Evolutionary conservation across 768 basidiomycete genomes (phyloP), one percentile per base, ranked within the genome.

Genomic region (Porphyrellus cyaneotinctus): DNA sequence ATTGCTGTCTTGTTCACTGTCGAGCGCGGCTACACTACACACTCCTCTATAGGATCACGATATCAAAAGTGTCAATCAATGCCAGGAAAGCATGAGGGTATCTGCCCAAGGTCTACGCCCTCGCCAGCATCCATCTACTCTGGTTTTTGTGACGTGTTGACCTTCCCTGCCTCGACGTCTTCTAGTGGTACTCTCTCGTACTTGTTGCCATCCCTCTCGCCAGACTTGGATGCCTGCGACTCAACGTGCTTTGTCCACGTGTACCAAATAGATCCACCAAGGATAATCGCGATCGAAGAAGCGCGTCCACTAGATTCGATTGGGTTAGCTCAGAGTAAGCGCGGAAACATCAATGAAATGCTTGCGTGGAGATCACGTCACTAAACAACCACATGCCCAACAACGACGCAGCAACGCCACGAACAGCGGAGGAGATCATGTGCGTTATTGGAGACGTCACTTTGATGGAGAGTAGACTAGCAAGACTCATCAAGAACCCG

Each of bases 361-460:
- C 87, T 66, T 68, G 88, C 91, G 72, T 76, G 5, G 89, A 87
- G 58, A 97, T 82, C 53, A 90, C 65, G 44, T 98, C 95, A 24
- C 74, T 66, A 72, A 97, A 97, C 18, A 91, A 57, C 82, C 80
- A 88, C 68, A 88, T 77, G 22, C 85, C 91, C 14, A 97, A 75
- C 41, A 95, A 66, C 6, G 92, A 91, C n/a, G 87, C 91, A 1
- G 92, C 84, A 24, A 97, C 95, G 17, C 95, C 94, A 49, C 95
- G 88, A 5, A 95, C 91, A 18, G 95, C 95, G 12, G 93, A 93
- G 4, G 92, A 95, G 24, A 97, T 75, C 95, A 97, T 98, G 70
- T 98, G 95, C 3, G 95, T 95, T 67, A 97, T 93, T 14, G 95
- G 95, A 1, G 93, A 95, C 9, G 95, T 98, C 56, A 97, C 89